Percentiles rank a stretch among this genome's conserved stretches.
These are phyloP conservation scores for Zea mays DNA, from an alignment of 176 grass and related monocot species.

Conservation along the genomic window DNA sequence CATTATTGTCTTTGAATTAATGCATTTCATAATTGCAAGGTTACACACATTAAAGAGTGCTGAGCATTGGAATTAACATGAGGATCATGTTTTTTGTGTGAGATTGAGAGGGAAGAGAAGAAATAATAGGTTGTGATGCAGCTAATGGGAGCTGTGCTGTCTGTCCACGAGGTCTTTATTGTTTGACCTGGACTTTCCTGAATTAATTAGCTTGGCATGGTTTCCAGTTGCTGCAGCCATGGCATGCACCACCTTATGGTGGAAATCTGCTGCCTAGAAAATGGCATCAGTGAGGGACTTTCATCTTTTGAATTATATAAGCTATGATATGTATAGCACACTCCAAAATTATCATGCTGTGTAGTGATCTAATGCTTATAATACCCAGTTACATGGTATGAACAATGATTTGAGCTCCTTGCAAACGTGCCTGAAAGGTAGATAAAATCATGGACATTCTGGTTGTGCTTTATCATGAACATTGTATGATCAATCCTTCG, in stretches of 20 bases:
- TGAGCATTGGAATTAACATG: background rate
- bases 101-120: background rate
- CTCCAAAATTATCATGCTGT: background rate
- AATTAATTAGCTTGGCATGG: background rate
- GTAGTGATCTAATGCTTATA: conserved; percentile 5
- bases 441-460: background rate
- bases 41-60: background rate
- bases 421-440: conserved; percentile 4
- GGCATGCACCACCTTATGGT: background rate
- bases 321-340: background rate
- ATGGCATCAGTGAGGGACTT: background rate
- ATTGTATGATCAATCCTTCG: background rate
- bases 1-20: background rate
- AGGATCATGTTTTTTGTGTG: background rate
- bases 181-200: conserved; percentile 2
- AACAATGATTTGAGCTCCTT: background rate
- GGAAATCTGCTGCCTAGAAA: background rate
- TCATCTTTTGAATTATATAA: conserved; percentile 10
- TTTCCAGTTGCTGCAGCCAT: background rate
- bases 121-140: background rate
- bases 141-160: background rate
- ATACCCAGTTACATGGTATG: conserved; percentile 17
- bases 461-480: background rate
- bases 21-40: background rate
- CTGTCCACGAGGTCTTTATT: background rate